Conservation (phyloP, 2,329 filamentous ascomycete genomes). For the Celoporthe dispersa region DNA sequence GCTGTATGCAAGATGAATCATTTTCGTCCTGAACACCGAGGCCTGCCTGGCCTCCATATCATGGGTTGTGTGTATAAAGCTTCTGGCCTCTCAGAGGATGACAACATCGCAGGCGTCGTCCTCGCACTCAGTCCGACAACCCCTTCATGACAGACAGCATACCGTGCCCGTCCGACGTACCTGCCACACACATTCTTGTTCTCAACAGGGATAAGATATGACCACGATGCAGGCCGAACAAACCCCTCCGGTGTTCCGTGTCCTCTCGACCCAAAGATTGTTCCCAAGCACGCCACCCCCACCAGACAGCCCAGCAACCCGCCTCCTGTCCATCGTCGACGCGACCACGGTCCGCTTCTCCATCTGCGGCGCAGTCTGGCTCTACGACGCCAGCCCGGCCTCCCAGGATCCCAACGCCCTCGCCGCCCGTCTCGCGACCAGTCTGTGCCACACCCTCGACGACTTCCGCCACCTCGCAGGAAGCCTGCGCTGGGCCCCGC, state of each 20-base stretch:
- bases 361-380: conserved; percentile 48
- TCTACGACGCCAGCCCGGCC: conserved; percentile 41
- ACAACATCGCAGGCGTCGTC: too few species aligned
- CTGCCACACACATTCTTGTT: not conserved
- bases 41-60: not conserved
- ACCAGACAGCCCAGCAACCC: conserved; percentile 21
- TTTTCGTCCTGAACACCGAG: not conserved
- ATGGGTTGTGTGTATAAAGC: not conserved
- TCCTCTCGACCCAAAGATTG: conserved; percentile 16
- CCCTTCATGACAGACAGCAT: too few species aligned
- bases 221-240: not conserved
- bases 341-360: conserved; percentile 47
- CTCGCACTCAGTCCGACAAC: too few species aligned
- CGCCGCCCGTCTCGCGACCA: conserved; percentile 27
- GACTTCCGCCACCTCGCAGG: conserved; percentile 49
- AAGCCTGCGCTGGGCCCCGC: conserved; percentile 43
- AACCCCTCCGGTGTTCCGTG: not conserved
- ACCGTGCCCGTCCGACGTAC: not conserved
- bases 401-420: conserved; percentile 1
- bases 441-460: conserved; percentile 42
- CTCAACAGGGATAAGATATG: not conserved
- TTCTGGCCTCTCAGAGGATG: not conserved
- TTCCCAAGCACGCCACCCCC: conserved; percentile 15
- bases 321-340: conserved; percentile 47
- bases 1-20: not conserved